Evolutionary conservation across 75 land plant genomes (phyloP), one percentile per base, ranked within the genome.

Genomic region (Pinus tabuliformis): DNA sequence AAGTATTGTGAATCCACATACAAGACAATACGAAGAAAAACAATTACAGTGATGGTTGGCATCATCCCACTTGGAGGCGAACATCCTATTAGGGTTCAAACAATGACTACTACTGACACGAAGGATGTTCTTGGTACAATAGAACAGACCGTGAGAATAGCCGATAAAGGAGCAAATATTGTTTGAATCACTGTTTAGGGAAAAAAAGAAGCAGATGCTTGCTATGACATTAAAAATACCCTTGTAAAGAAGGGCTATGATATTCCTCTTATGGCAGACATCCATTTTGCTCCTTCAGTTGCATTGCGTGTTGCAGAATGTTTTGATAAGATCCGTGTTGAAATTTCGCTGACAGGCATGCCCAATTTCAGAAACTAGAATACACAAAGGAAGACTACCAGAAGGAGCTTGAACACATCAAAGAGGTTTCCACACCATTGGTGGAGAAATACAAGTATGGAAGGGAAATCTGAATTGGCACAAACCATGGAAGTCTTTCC

Each of bases 381-480:
- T 26, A 26, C 26, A 26, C 26, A 26, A 26, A 26, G 80, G 99
- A 95, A 11, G 98, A 94, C 56, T 97, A 97, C 80, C 89, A 92
- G 59, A 86, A 92, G 78, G 99, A 97, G 77, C 98, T 97, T 81
- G 93, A 89, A 76, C 99, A 97, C 81, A 97, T 97, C 76, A 98
- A 97, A 81, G 21, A 94, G 92, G 99, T 94, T 0, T 97, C 94
- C 75, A 77, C 93, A 59, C 98, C 99, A 60, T 83, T 97, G 72
- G 99, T 97, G 77, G 99, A 94, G 75, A 97, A 97, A 83, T 97
- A 98, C 80, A 97, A 97, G 80, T 97, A 97, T 86, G 99, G 95
- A 42, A 81, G 99, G 68, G 99, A 98, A 58, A 92, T 94, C 83
- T 92, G 99, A 24, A 97, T 97, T 75, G 99, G 99, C 36, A 97